Evolutionary conservation across 1,284 basidiomycete genomes (phyloP).

Genomic region (Puccinia horiana): DNA sequence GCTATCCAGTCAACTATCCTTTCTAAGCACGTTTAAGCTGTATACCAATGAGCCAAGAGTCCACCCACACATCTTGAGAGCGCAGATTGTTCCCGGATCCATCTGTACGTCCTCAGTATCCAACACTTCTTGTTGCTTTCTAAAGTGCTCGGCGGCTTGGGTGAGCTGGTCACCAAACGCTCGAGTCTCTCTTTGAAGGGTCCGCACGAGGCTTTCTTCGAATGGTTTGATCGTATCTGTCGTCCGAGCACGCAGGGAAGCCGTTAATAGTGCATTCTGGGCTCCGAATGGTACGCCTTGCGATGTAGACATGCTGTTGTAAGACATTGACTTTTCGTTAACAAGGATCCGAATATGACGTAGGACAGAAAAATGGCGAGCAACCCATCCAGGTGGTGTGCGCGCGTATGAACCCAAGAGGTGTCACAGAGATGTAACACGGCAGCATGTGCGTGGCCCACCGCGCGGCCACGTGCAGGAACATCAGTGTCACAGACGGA

Average conservation of each 20-base stretch:
- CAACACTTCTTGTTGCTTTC: slow-evolving; percentile 18
- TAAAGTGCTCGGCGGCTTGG: slow-evolving; percentile 38
- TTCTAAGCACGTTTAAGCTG: neutral
- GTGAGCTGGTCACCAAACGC: slow-evolving; percentile 33
- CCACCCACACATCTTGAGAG: slow-evolving; percentile 44
- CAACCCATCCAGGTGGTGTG: too few species aligned
- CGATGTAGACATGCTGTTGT: neutral
- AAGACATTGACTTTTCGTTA: too few species aligned
- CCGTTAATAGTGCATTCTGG: slow-evolving; percentile 14
- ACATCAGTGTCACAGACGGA: too few species aligned
- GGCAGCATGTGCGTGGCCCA: too few species aligned
- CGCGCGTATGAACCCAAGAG: too few species aligned
- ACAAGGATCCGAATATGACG: too few species aligned
- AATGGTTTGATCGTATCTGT: slow-evolving; percentile 41
- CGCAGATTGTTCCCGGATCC: slow-evolving; percentile 37
- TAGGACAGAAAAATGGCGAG: too few species aligned
- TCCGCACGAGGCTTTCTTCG: slow-evolving; percentile 29
- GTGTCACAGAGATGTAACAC: too few species aligned
- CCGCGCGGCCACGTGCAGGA: too few species aligned
- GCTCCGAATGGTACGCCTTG: slow-evolving; percentile 16
- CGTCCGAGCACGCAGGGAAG: slow-evolving; percentile 19
- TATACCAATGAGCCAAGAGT: neutral
- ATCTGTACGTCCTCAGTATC: slow-evolving; percentile 13
- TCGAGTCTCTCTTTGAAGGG: slow-evolving; percentile 33
- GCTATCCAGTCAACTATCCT: neutral